Conservation (phyloP, 192 early-diverging fungal genomes). For the Anaeromyces robustus region DNA sequence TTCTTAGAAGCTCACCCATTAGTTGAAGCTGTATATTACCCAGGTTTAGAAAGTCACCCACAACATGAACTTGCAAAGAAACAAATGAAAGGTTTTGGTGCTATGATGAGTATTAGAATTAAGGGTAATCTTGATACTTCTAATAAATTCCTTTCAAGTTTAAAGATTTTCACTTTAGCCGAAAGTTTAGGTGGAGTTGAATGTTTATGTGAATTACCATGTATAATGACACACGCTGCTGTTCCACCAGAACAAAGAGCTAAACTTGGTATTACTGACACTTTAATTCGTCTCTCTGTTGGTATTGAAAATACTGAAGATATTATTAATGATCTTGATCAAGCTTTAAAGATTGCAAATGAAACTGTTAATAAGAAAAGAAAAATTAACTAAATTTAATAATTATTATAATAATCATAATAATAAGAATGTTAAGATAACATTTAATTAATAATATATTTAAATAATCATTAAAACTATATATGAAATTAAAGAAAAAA, state of each 20-base stretch:
- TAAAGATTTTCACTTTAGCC: conserved; percentile 81
- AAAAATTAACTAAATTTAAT: neutral
- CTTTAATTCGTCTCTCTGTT: conserved; percentile 78
- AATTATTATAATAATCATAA: too few species aligned
- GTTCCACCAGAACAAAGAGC: conserved; percentile 72
- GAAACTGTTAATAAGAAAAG: neutral
- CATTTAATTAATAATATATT: too few species aligned
- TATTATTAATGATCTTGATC: conserved; percentile 56
- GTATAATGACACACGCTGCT: conserved; percentile 90
- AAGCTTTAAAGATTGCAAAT: conserved; percentile 30
- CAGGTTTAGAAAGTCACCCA: conserved; percentile 74
- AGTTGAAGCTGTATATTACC: conserved; percentile 83
- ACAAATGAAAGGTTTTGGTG: conserved; percentile 85
- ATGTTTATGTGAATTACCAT: conserved; percentile 81
- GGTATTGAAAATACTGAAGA: conserved; percentile 88
- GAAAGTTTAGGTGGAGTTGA: conserved; percentile 95
- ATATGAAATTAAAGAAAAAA: too few species aligned
- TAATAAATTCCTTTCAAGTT: conserved; percentile 65
- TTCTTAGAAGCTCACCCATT: conserved; percentile 49
- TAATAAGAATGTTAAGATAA: too few species aligned
- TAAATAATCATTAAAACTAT: too few species aligned
- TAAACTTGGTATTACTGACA: conserved; percentile 79
- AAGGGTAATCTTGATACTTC: conserved; percentile 62
- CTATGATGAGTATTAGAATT: conserved; percentile 91
- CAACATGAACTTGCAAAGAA: conserved; percentile 81